Evolutionary conservation across 2,329 filamentous ascomycete species (phyloP).

Genomic region (Botrytis paeoniae): DNA sequence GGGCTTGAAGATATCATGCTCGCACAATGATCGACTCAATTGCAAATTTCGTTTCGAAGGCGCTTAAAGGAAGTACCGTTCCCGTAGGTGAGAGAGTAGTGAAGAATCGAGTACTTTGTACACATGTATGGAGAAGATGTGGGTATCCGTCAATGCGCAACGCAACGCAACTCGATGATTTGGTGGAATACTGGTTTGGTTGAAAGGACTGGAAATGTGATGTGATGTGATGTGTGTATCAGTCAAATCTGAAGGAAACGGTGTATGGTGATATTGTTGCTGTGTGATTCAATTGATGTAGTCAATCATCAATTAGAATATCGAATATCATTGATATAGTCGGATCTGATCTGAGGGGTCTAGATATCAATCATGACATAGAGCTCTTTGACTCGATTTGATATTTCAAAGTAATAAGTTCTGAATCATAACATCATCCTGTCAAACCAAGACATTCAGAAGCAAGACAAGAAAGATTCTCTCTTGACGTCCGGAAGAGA

Average conservation of each 20-base stretch:
- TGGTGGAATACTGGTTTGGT: background rate
- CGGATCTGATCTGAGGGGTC: background rate
- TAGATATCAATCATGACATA: background rate
- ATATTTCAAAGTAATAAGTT: background rate
- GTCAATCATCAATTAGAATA: background rate
- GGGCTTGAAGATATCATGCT: constrained; percentile 27
- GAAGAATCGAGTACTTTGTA: constrained; percentile 1
- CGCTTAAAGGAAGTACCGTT: background rate
- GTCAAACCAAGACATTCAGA: background rate
- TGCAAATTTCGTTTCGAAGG: background rate
- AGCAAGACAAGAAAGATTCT: background rate
- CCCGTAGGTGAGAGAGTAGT: background rate
- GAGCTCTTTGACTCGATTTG: background rate
- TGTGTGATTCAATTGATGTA: background rate
- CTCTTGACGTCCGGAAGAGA: background rate
- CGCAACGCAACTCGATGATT: background rate
- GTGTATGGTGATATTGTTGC: background rate
- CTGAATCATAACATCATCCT: background rate
- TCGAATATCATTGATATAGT: background rate
- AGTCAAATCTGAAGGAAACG: background rate
- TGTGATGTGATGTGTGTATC: background rate
- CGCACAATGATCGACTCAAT: constrained; percentile 24
- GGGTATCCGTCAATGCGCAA: constrained; percentile 12
- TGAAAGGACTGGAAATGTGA: background rate
- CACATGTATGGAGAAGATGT: background rate